Percentiles rank a stretch among this genome's conserved stretches.
These are phyloP conservation scores for Pseudocercospora cruenta DNA, from an alignment of 2,329 filamentous ascomycete species.

Conservation along the genomic window DNA sequence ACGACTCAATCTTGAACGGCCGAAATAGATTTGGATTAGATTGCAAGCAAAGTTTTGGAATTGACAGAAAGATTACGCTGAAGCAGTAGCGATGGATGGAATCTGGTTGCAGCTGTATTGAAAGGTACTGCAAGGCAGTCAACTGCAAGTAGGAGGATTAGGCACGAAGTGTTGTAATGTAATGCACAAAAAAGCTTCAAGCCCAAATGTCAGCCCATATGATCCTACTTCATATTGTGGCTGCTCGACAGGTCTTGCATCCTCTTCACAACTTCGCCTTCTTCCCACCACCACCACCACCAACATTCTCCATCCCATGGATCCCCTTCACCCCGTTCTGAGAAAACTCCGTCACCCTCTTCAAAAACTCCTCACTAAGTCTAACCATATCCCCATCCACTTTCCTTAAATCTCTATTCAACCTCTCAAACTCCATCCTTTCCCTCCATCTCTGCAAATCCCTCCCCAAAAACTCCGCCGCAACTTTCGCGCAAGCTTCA, in stretches of 20 bases:
- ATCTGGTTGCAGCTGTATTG: not conserved
- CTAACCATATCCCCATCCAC: not conserved
- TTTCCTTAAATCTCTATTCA: not conserved
- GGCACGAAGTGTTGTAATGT: not conserved
- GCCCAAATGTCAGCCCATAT: not conserved
- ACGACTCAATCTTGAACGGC: not conserved
- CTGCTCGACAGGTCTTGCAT: too few species aligned
- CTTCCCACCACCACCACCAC: too few species aligned
- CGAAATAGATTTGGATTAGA: constrained; percentile 7
- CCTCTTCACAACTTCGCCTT: too few species aligned
- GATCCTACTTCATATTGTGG: not conserved
- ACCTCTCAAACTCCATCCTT: not conserved
- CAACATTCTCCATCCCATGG: too few species aligned
- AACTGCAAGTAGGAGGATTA: not conserved
- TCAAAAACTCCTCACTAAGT: not conserved
- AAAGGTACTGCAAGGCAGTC: not conserved
- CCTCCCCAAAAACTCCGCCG: not conserved
- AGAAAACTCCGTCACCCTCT: too few species aligned
- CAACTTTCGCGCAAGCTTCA: not conserved
- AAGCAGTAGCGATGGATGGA: not conserved
- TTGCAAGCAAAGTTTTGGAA: not conserved
- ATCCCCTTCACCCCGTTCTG: too few species aligned
- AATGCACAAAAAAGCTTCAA: not conserved
- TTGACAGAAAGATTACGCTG: not conserved
- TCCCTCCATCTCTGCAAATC: not conserved